phyloP scores from a whole-genome alignment of 192 early-diverging fungal species.

The Funneliformis geosporum region DNA sequence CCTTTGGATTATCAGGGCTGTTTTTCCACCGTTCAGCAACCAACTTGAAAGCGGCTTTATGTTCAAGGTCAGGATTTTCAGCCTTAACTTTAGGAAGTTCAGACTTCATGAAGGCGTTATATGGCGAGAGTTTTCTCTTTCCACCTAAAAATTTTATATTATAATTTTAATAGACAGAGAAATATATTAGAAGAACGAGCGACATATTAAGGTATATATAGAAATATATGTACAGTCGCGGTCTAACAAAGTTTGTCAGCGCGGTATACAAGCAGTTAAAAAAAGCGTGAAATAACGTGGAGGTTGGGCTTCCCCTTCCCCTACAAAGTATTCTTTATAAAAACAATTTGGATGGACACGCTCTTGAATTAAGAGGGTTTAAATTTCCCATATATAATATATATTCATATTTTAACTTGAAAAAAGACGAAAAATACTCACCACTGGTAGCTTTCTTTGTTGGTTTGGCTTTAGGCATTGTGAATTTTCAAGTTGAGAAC shows the following conservation, averaged over 20 bases:
- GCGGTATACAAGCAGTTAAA: conserved; percentile 14
- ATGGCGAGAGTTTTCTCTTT: conserved; percentile 57
- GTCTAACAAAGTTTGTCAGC: conserved; percentile 13
- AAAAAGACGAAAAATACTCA: conserved; percentile 22
- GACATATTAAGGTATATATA: conserved; percentile 18
- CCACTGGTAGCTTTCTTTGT: conserved; percentile 45
- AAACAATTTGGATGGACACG: conserved; percentile 20
- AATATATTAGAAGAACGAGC: neutral
- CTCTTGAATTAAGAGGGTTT: conserved; percentile 26
- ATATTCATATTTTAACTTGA: neutral
- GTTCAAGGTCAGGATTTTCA: conserved; percentile 55
- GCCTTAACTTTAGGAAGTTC: conserved; percentile 69
- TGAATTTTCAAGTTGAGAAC: conserved; percentile 31
- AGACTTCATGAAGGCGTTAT: conserved; percentile 75
- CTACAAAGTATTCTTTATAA: conserved; percentile 12
- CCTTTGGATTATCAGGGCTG: conserved; percentile 66
- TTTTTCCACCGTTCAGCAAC: conserved; percentile 64
- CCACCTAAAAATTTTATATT: conserved; percentile 18
- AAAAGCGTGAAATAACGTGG: conserved; percentile 33
- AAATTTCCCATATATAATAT: conserved; percentile 31
- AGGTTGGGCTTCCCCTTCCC: neutral
- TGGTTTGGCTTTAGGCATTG: conserved; percentile 55
- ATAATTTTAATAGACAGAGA: neutral
- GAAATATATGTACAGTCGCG: conserved; percentile 32
- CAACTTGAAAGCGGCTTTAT: conserved; percentile 71